These are phyloP conservation scores for Mycena crocata DNA, from an alignment of 768 basidiomycete genomes.

Conservation along the genomic window DNA sequence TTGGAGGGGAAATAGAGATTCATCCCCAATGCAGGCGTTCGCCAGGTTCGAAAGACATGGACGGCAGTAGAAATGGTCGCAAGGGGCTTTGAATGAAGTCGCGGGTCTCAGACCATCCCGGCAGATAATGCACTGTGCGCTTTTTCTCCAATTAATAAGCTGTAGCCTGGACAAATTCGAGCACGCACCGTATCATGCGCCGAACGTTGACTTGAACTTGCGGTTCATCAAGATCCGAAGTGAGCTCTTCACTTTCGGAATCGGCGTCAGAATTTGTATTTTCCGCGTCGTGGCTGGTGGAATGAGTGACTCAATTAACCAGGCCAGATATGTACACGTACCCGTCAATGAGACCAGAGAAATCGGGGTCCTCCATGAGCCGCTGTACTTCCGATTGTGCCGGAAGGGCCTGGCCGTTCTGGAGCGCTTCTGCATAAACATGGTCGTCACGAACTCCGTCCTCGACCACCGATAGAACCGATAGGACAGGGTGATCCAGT, in stretches of 20 bases:
- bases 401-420: slow-evolving; percentile 46
- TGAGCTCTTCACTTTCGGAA: neutral
- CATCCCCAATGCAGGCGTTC: slow-evolving; percentile 57
- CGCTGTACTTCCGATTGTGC: slow-evolving; percentile 33
- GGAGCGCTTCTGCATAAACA: slow-evolving; percentile 51
- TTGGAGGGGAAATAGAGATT: slow-evolving; percentile 62
- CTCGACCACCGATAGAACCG: slow-evolving; percentile 47
- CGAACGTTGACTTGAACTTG: too few relatives aligned
- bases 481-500: slow-evolving; percentile 46
- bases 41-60: slow-evolving; percentile 57
- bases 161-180: too few relatives aligned
- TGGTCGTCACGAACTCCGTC: slow-evolving; percentile 55
- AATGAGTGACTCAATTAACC: neutral
- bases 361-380: slow-evolving; percentile 30
- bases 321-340: neutral
- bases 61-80: slow-evolving; percentile 60
- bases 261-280: neutral
- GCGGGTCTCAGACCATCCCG: slow-evolving; percentile 43
- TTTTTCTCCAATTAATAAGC: slow-evolving; percentile 11
- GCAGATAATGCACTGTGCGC: slow-evolving; percentile 56
- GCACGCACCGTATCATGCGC: neutral
- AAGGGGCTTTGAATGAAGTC: slow-evolving; percentile 52
- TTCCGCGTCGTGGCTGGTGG: neutral
- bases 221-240: neutral
- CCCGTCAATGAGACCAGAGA: neutral